Conservation (phyloP, 331 rosid species). For the Cydonia oblonga region DNA sequence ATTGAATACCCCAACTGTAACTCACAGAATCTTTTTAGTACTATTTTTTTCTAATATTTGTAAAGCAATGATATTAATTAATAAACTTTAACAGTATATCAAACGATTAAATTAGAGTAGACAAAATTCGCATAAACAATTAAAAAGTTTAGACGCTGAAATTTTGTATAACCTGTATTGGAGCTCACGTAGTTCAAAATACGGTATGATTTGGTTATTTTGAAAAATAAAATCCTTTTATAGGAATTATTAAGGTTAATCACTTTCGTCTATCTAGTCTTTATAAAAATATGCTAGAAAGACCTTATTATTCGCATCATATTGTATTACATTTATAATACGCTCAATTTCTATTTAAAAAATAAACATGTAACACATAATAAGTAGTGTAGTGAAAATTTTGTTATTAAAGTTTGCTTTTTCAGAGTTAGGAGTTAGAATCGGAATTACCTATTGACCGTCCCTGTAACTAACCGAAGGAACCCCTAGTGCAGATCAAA, state of each 20-base stretch:
- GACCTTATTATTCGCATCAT: neutral
- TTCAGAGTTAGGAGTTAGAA: too few relatives aligned
- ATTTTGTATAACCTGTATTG: too few relatives aligned
- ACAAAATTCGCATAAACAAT: too few relatives aligned
- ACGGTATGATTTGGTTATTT: neutral
- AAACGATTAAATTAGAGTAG: too few relatives aligned
- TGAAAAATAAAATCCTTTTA: neutral
- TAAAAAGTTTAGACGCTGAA: too few relatives aligned
- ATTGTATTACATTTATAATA: too few relatives aligned
- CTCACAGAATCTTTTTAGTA: too few relatives aligned
- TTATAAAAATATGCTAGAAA: neutral
- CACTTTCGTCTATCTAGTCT: neutral
- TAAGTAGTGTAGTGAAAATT: neutral
- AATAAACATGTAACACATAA: too few relatives aligned
- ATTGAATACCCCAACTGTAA: neutral
- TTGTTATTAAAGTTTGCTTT: neutral
- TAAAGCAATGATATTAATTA: too few relatives aligned
- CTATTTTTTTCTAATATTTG: neutral
- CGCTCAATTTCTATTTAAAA: too few relatives aligned
- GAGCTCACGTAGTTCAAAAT: neutral
- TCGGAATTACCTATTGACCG: neutral
- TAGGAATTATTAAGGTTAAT: too few relatives aligned
- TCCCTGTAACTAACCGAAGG: neutral
- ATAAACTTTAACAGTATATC: too few relatives aligned
- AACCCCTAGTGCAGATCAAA: neutral